phyloP scores from a whole-genome alignment of 345 rosid genomes.

The Boechera retrofracta region DNA sequence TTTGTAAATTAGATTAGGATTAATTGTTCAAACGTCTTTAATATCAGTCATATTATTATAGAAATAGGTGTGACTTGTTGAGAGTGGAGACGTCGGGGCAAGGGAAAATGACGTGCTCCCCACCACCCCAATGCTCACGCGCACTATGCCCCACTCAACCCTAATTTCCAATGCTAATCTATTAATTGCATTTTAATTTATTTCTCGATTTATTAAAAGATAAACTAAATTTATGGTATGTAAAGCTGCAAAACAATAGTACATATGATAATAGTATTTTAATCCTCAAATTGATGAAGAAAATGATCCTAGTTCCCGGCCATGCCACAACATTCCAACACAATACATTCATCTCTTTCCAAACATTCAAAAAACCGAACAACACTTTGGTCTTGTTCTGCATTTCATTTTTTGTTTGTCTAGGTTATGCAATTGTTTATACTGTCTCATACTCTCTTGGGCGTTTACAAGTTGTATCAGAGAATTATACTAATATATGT shows the following conservation, averaged over 20 bases:
- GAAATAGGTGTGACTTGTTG: constrained; percentile 27
- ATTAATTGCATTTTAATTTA: background rate
- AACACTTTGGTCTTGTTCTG: constrained; percentile 21
- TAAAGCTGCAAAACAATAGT: background rate
- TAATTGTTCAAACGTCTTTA: constrained; percentile 8
- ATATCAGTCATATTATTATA: constrained; percentile 23
- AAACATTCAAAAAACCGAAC: constrained; percentile 10
- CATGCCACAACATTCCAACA: constrained; percentile 8
- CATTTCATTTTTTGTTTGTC: background rate
- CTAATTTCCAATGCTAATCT: constrained; percentile 28
- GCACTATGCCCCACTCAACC: constrained; percentile 46
- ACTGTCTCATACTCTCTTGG: constrained; percentile 7
- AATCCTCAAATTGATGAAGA: background rate
- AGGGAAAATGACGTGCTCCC: constrained; percentile 44
- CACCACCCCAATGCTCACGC: constrained; percentile 44
- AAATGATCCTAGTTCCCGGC: constrained; percentile 7
- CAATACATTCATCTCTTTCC: constrained; percentile 3
- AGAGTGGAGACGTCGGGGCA: constrained; percentile 34
- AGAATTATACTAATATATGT: background rate
- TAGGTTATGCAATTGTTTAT: background rate
- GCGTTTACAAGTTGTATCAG: constrained; percentile 17
- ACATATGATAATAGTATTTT: background rate
- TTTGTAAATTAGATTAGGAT: background rate
- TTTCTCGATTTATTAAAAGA: background rate
- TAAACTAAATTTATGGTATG: background rate